phyloP scores from a whole-genome alignment of 2,329 filamentous ascomycete species.

The Colletotrichum siamense region DNA sequence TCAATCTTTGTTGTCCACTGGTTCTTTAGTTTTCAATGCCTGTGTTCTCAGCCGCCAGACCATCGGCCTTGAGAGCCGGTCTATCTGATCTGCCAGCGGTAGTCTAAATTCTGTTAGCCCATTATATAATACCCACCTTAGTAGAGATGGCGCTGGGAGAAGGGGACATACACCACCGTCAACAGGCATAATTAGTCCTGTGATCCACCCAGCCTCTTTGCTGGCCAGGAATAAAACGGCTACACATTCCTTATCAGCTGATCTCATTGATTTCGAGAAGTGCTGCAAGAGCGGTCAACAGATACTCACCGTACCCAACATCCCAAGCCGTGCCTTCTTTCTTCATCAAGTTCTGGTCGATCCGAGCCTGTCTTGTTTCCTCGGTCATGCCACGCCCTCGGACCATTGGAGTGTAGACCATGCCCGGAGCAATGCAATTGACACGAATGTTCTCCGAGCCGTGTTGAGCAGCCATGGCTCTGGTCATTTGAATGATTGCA shows the following conservation, averaged over 20 bases:
- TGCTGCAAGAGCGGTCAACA: fast-evolving
- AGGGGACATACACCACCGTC: conserved; percentile 29
- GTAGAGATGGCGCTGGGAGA: fast-evolving
- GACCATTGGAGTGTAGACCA: conserved; percentile 32
- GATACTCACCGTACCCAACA: conserved; percentile 27
- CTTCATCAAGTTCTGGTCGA: conserved; percentile 30
- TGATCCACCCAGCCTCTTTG: conserved; percentile 33
- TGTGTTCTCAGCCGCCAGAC: background rate
- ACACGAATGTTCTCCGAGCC: conserved; percentile 50
- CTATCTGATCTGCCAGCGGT: background rate
- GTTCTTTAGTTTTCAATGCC: background rate
- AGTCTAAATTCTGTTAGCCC: background rate
- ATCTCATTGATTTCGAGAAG: background rate
- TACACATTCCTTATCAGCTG: background rate
- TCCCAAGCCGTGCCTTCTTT: conserved; percentile 31
- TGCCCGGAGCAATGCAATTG: conserved; percentile 54
- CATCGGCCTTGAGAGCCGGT: background rate
- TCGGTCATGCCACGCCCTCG: conserved; percentile 30
- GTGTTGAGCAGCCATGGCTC: conserved; percentile 57
- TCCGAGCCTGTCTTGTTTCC: conserved; percentile 29
- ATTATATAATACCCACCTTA: too few species aligned
- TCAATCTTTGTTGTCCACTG: background rate
- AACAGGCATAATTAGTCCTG: conserved; percentile 30
- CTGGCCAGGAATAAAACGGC: conserved; percentile 30
- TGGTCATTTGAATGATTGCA: conserved; percentile 56